phyloP scores from a whole-genome alignment of 2,329 filamentous ascomycete species.

The Periglandula ipomoeae region DNA sequence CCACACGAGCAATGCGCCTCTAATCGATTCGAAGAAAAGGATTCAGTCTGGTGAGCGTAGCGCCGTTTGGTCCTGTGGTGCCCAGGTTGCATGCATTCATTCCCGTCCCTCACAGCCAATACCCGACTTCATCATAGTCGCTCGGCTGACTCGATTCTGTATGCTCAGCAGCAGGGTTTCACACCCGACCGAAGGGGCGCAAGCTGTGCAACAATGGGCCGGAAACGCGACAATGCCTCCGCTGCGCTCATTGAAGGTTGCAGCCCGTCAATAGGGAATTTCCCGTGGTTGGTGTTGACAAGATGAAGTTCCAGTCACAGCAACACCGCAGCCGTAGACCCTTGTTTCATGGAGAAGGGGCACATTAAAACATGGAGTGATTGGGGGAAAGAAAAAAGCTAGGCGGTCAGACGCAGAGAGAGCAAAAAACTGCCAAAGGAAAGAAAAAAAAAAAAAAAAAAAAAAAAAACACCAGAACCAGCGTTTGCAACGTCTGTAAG shows the following conservation, averaged over 20 bases:
- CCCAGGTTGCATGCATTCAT: not conserved
- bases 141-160: too few species aligned
- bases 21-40: too few species aligned
- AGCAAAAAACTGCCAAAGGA: too few species aligned
- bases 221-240: not conserved
- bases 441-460: too few species aligned
- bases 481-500: too few species aligned
- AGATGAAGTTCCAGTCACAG: not conserved
- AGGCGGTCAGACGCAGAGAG: too few species aligned
- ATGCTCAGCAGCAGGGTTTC: not conserved
- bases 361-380: not conserved
- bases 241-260: not conserved
- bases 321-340: not conserved
- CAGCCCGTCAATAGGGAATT: not conserved
- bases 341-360: not conserved
- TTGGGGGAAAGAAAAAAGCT: not conserved
- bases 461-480: too few species aligned
- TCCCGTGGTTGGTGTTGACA: not conserved
- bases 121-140: not conserved
- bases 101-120: not conserved
- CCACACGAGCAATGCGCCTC: too few species aligned
- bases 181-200: not conserved
- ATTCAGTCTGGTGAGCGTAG: not conserved
- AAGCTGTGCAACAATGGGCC: not conserved
- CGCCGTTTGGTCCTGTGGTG: not conserved